phyloP scores from a whole-genome alignment of 305 asterid species.

The Fraxinus albicans region DNA sequence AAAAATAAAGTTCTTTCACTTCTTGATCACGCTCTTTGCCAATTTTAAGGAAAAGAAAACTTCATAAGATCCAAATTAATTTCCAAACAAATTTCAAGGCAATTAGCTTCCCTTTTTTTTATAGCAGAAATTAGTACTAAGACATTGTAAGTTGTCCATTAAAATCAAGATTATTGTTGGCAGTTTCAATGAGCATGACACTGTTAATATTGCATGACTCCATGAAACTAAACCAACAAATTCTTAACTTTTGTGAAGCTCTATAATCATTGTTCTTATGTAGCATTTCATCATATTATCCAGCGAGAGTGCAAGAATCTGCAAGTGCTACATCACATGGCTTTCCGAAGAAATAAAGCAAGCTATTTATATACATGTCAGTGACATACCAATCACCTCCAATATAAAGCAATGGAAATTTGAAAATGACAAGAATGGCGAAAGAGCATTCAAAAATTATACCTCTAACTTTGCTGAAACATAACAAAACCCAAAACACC shows the following conservation, averaged over 20 bases:
- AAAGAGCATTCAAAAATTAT: slow-evolving; percentile 9
- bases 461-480: slow-evolving; percentile 37
- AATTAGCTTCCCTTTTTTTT: not conserved
- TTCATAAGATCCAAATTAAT: not conserved
- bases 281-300: slow-evolving; percentile 7
- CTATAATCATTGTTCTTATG: not conserved
- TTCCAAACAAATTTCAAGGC: not conserved
- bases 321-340: not conserved
- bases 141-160: not conserved
- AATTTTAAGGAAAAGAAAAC: not conserved
- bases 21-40: not conserved
- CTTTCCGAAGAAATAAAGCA: not conserved
- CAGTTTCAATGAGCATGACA: not conserved
- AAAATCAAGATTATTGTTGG: not conserved
- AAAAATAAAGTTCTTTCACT: not conserved
- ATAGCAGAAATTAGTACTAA: not conserved
- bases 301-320: not conserved
- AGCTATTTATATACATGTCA: not conserved
- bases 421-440: not conserved
- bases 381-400: not conserved
- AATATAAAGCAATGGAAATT: slow-evolving; percentile 8
- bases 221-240: not conserved
- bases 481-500: slow-evolving; percentile 7
- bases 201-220: not conserved
- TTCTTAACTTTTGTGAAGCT: not conserved